Base-by-base conservation (phyloP, 2,329 filamentous ascomycete genomes). In the Aspergillus intermedius region DNA sequence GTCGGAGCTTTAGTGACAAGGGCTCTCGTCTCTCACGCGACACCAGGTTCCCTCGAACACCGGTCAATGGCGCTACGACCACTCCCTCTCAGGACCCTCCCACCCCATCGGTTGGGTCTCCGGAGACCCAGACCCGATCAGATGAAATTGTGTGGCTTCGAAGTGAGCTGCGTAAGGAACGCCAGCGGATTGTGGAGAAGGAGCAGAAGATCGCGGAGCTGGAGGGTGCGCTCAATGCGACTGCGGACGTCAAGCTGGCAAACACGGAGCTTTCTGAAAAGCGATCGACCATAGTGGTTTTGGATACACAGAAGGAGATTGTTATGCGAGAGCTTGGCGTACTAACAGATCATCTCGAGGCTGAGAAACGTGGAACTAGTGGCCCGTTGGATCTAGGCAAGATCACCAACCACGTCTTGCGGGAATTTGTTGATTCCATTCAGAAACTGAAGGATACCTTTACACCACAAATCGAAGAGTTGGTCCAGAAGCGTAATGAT, bases 301-400 rank as follows among this genome's bases (percentile, higher is more conserved):
- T 97, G 45, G 91, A 97, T 65, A 91, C 91, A 0, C 89, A 96
- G 69, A 89, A 90, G 45, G 91, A 97, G 70, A 91, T 97, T 67
- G 91, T 95, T 71, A 88, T 97, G 60, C 86, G 88, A 37, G 90
- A 97, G 67, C 76, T 97, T 15, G 89, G 95, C 63, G 86, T 91
- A 34, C 80, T 96, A 60, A 91, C 89, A 3, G 88, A 91, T 42
- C 91, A 93, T 64, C 83, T 96, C 17, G 87, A 91, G 64, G 82
- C 82, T 46, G 90, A 89, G 47, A 96, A 95, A 71, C 84, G 88
- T 54, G 87, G 87, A 62, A 82, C 85, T 55, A 86, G 86, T 63
- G 82, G 86, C 47, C 84, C 88, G 5, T 76, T 97, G 51, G 88
- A 97, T 60, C 76, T 91, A 25, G 81, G 82, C 13, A 85, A 88